Base-by-base conservation (phyloP, 306 rosid genomes). In the Hylodesmum podocarpum region DNA sequence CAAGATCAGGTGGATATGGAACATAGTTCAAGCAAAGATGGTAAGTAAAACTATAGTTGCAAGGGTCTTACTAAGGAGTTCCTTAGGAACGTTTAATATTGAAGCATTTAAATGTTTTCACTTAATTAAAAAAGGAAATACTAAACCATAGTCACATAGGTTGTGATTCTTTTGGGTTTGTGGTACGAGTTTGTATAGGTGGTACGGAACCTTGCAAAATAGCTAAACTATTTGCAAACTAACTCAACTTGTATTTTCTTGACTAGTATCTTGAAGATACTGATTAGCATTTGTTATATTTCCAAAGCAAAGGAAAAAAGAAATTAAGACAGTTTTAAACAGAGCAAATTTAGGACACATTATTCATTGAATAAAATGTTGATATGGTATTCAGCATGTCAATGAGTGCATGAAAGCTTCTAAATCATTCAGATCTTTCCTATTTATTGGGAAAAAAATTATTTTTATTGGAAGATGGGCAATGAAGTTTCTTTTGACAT, bases 21-120 rank as follows among this genome's bases (percentile, higher is more conserved):
- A 3, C 33, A 37, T 0, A 71, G 76, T 71, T 71, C 76, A 31
- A 50, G 33, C 31, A 70, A 70, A 50, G 75, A 70, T 31, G 63
- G 65, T 71, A 25, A 53, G 76, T 21, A 36, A 6, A 54, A 70
- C 8, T 6, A 14, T 29, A 18, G 51, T 50, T 40, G 40, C 40
- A 28, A 59, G 7, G 21, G 66, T 27, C 11, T 51, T 57, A 27
- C 31, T 10, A 22, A 25, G 9, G 8, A 55, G 18, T 25, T 25
- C 36, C 36, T 24, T 10, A 54, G 3, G 62, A 22, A 54, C 46
- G 12, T 54, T 54, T 9, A 21, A 13, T 11, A 54, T n/a, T n/a
- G n/a, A n/a, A n/a, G n/a, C n/a, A 54, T 33, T 28, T 27, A 4
- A 25, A 13, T 12, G 19, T 13, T 24, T 24, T 55, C 34, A 25